A percentile compares a stretch with the other conserved stretches of the same genome.
phyloP scores from a whole-genome alignment of 345 rosid species.

The Sonneratia caseolaris region DNA sequence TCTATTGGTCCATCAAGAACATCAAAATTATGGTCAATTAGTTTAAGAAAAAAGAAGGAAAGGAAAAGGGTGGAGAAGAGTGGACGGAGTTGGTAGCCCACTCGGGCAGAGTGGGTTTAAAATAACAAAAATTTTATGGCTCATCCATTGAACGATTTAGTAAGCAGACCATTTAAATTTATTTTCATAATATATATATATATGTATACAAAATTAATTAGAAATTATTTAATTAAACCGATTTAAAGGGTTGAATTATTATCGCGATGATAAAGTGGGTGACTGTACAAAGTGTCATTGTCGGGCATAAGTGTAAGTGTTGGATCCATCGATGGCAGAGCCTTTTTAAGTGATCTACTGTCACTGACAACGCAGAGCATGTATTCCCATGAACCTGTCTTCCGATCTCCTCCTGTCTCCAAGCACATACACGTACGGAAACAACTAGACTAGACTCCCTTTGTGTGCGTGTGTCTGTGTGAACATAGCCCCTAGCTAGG shows the following conservation, averaged over 20 bases:
- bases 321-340: neutral
- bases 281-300: neutral
- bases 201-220: too few relatives aligned
- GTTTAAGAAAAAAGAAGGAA: neutral
- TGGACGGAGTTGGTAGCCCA: neutral
- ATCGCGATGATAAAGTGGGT: too few relatives aligned
- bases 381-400: constrained; percentile 12
- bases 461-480: too few relatives aligned
- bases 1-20: neutral
- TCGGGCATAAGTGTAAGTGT: constrained; percentile 5
- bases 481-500: too few relatives aligned
- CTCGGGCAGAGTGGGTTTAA: neutral
- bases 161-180: too few relatives aligned
- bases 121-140: too few relatives aligned
- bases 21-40: neutral
- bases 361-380: constrained; percentile 1
- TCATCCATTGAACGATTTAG: too few relatives aligned
- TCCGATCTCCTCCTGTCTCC: neutral
- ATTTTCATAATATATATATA: too few relatives aligned
- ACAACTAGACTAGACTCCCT: too few relatives aligned
- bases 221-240: too few relatives aligned
- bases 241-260: too few relatives aligned
- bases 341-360: neutral
- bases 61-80: neutral
- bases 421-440: too few relatives aligned